Evolutionary conservation across 176 grass and related monocot species (phyloP).

Genomic region (Avena atlantica): DNA sequence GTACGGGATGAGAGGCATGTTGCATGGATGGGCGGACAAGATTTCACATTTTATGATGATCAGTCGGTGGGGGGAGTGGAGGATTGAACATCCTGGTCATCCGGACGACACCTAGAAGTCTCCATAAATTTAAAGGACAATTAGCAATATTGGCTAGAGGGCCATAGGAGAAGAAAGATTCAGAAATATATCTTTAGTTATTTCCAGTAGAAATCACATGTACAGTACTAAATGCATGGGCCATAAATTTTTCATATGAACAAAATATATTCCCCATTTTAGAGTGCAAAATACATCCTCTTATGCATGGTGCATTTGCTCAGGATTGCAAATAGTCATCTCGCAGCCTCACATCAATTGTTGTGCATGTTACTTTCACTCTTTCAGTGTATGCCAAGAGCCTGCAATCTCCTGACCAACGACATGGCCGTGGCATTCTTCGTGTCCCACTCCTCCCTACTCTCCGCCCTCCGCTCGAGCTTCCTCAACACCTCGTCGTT

Average conservation of each 20-base stretch:
- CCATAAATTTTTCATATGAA: not conserved
- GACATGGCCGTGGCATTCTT: constrained; percentile 62
- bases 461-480: constrained; percentile 50
- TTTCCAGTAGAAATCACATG: no score
- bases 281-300: not conserved
- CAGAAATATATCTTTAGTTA: no score
- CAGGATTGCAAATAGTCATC: not conserved
- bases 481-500: constrained; percentile 65
- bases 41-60: no score
- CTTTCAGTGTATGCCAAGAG: constrained; percentile 82
- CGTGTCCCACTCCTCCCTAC: constrained; percentile 57
- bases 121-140: no score
- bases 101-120: no score
- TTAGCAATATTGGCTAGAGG: no score
- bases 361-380: not conserved
- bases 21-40: no score
- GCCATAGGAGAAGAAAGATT: no score
- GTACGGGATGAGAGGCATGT: no score
- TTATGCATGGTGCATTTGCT: not conserved
- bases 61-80: no score
- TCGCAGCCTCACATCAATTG: not conserved
- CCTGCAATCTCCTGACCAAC: constrained; percentile 70
- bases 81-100: no score
- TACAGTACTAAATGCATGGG: no score
- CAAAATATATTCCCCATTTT: not conserved